Evolutionary conservation across 805 yeast genomes (phyloP).

Genomic region (Barnettozyma sp.): DNA sequence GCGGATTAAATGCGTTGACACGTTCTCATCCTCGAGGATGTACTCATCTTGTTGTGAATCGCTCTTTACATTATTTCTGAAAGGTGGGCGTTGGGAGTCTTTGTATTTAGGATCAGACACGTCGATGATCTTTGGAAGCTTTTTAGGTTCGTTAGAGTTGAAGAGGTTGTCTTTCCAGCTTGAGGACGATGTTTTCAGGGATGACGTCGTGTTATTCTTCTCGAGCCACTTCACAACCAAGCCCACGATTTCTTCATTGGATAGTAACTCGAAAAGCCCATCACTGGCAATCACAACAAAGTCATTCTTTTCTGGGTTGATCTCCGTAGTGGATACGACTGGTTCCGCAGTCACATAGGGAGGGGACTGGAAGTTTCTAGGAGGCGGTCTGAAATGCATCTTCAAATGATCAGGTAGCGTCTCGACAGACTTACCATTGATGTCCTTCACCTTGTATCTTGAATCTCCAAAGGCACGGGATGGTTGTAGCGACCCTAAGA

Average conservation of each 20-base stretch:
- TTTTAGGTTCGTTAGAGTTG: conserved; percentile 29
- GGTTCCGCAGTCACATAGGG: conserved; percentile 98
- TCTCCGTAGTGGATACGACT: conserved; percentile 73
- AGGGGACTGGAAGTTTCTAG: conserved; percentile 72
- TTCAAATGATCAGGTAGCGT: conserved; percentile 72
- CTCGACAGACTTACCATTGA: conserved; percentile 33
- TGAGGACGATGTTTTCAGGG: conserved; percentile 9
- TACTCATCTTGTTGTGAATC: conserved; percentile 31
- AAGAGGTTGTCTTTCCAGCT: conserved; percentile 18
- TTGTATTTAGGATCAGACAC: conserved; percentile 51
- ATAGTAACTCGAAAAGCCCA: conserved; percentile 85
- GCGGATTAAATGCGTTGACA: conserved; percentile 86
- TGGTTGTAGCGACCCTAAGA: conserved; percentile 90
- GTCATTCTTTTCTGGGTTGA: conserved; percentile 65
- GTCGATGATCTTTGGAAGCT: conserved; percentile 58
- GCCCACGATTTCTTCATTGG: conserved; percentile 89
- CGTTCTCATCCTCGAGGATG: conserved; percentile 76
- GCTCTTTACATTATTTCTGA: conserved; percentile 43
- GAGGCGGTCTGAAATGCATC: conserved; percentile 75
- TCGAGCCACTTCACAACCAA: conserved; percentile 93
- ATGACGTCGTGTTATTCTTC: conserved; percentile 33
- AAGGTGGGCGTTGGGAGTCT: conserved; percentile 62
- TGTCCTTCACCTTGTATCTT: conserved; percentile 72
- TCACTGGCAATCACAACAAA: conserved; percentile 91
- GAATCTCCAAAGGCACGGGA: conserved; percentile 97